Base-by-base conservation (phyloP, 331 rosid species). In the Arachis monticola region DNA sequence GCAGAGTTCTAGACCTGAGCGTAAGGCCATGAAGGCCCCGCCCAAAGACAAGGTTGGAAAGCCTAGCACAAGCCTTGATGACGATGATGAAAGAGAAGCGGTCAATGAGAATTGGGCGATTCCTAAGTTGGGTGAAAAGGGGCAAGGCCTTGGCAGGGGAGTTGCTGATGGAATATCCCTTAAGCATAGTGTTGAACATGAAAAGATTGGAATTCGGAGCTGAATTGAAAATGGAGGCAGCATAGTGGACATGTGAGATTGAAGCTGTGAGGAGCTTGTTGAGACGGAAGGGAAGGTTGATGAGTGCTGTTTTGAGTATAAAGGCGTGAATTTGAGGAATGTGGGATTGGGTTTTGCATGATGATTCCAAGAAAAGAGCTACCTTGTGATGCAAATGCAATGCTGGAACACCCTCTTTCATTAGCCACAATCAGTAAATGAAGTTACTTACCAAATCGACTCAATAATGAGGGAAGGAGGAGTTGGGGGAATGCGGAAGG, bases 151-250 rank as follows among this genome's bases (percentile, higher is more conserved):
- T 84, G 4, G 50, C 57, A 5, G 91, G 83, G 45, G 10, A 55
- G 40, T 81, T 72, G 22, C 91, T 81, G 7, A 64, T 46, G 10
- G 92, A 85, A 75, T 84, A 85, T 72, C 88, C 91, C 79, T 92
- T 73, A 42, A 89, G 83, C 91, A 91, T 80, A 69, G 91, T 82
- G 70, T 89, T 91, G 77, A 84, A 89, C 91, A 89, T 87, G 80
- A 82, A 87, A 42, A 85, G 87, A 79, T 85, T 87, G 2, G 94
- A 94, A 79, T 76, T 76, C 70, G 66, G 86, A 46, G 81, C 69
- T 27, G 13, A 27, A 62, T 22, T 67, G 82, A 87, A 91, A 87
- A 91, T 79, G 73, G 94, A 75, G 31, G 88, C 77, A 3, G 97
- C 94, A 14, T 91, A 84, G 32, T 83, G 58, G 69, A 84, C 83